Base-by-base conservation (phyloP, 495 filamentous ascomycete species). In the Penicillium arizonense region DNA sequence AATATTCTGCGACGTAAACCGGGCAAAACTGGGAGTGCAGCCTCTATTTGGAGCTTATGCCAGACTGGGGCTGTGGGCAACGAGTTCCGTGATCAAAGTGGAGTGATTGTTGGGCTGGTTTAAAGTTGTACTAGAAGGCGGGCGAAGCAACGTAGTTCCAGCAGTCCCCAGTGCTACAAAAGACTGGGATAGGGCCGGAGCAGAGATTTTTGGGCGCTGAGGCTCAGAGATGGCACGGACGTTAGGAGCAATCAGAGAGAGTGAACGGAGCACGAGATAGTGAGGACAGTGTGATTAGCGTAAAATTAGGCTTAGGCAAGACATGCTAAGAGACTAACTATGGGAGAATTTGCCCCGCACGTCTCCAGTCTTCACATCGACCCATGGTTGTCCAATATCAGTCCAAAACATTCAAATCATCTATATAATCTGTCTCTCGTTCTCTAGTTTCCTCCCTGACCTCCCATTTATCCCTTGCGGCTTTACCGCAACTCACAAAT, bases 241-340 rank as follows among this genome's bases (percentile, higher is more conserved):
- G 8, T 13, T 10, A 44, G 33, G 23, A 33, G 45, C 50, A 62
- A 62, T 58, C 38, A 52, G 30, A 13, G 11, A 23, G 11, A 37
- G n/a, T 10, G 12, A 7, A 16, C 18, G 13, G 10, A 2, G 32
- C 59, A 56, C 59, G 52, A 30, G 56, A 32, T 14, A 11, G 5
- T 1, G 7, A 53, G 21, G 8, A 12, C 16, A 26, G 10, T 39
- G 11, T 56, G 35, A 51, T 46, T 56, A 46, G 47, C 30, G 20
- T 34, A 21, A 18, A 30, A 4, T 18, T 32, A 41, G 32, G 26
- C 24, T 18, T 18, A 12, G 32, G 3, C 35, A 38, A 55, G 39
- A 13, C 38, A 45, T 24, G 44, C 23, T 26, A 36, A 48, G 32
- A 45, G 24, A 33, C 23, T 26, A 36, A 20, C 28, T 13, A 13